A percentile compares a stretch with the other conserved stretches of the same genome.
phyloP scores from a whole-genome alignment of 176 grass and related monocot genomes.

The maize (Zea mays) region DNA sequence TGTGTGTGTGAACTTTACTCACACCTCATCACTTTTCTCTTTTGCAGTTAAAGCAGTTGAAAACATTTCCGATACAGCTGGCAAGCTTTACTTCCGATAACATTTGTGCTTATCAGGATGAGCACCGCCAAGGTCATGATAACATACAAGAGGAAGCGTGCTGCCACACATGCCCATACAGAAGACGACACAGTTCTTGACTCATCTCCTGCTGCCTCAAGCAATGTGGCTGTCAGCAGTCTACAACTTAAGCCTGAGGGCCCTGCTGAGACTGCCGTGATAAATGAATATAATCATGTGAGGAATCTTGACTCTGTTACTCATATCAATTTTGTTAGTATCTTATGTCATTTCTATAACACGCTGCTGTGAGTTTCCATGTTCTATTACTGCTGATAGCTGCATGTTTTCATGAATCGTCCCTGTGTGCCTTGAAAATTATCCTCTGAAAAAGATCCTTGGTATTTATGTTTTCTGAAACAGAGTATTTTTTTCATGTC shows the following conservation, averaged over 20 bases:
- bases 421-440: neutral
- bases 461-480: neutral
- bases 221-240: neutral
- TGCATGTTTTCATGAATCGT: slow-evolving; percentile 8
- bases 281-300: slow-evolving; percentile 43
- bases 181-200: slow-evolving; percentile 4
- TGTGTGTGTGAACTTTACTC: slow-evolving; percentile 24
- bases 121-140: slow-evolving; percentile 40
- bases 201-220: slow-evolving; percentile 34
- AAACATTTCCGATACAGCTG: neutral
- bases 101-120: slow-evolving; percentile 33
- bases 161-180: slow-evolving; percentile 8
- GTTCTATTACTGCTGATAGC: neutral
- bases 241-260: neutral
- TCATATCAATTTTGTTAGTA: neutral
- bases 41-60: slow-evolving; percentile 15
- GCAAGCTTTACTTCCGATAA: neutral
- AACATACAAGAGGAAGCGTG: slow-evolving; percentile 70
- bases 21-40: slow-evolving; percentile 18
- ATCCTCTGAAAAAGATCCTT: too few species aligned
- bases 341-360: neutral
- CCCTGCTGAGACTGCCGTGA: neutral
- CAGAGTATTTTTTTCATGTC: neutral
- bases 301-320: slow-evolving; percentile 27
- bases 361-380: neutral